Evolutionary conservation across 139 green algal species (phyloP).

Genomic region (Picochlorum costavermella): DNA sequence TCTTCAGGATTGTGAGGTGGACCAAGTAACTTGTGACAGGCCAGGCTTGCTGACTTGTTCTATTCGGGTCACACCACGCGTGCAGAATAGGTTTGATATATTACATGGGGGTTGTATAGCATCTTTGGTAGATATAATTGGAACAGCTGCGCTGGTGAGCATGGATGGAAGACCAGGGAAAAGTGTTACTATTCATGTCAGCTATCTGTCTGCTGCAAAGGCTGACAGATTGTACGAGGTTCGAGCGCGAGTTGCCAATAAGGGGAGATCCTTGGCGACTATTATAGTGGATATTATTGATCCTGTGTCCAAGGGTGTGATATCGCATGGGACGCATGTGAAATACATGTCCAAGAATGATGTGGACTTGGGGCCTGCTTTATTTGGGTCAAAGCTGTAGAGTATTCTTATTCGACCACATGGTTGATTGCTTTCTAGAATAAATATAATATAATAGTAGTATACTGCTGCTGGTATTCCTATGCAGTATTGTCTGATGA

Average conservation of each 20-base stretch:
- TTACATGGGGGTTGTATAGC: conserved; percentile 30
- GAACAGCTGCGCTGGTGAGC: conserved; percentile 36
- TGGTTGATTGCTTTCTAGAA: too few relatives aligned
- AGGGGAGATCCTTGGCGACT: conserved; percentile 10
- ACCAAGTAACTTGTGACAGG: too few relatives aligned
- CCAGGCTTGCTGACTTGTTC: too few relatives aligned
- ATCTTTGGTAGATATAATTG: conserved; percentile 36
- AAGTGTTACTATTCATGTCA: conserved; percentile 16
- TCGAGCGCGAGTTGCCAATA: conserved; percentile 8
- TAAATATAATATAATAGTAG: too few relatives aligned
- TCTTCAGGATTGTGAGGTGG: too few relatives aligned
- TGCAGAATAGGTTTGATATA: conserved; percentile 22
- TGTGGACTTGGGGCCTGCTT: conserved; percentile 1
- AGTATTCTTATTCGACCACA: too few relatives aligned
- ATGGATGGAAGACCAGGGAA: conserved; percentile 6
- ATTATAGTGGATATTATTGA: conserved; percentile 14
- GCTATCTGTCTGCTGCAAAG: conserved; percentile 18
- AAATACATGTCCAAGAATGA: conserved; percentile 11
- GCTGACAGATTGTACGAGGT: conserved; percentile 6
- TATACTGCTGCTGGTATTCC: neutral
- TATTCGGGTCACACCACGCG: neutral
- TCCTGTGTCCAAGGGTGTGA: conserved; percentile 1
- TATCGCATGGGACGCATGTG: conserved; percentile 5
- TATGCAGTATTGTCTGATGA: neutral
- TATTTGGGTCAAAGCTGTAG: neutral